These are phyloP conservation scores for Setaria viridis DNA, from an alignment of 202 grass and related monocot species.

Conservation along the genomic window DNA sequence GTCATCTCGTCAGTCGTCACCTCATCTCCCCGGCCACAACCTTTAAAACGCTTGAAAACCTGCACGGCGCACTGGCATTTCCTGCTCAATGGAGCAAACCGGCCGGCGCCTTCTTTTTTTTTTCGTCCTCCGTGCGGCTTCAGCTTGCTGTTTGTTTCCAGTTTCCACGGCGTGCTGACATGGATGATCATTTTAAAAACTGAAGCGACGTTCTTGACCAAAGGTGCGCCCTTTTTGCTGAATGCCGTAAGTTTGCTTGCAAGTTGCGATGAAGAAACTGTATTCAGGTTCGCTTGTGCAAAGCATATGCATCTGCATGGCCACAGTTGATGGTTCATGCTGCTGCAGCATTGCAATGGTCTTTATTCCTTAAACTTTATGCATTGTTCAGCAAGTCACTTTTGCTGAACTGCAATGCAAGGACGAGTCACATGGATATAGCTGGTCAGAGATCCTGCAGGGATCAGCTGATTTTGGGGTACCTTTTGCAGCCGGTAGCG, in stretches of 20 bases:
- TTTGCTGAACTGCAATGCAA: conserved; percentile 27
- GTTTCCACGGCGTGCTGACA: conserved; percentile 15
- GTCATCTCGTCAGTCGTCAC: conserved; percentile 3
- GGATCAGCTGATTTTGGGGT: background rate
- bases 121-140: conserved; percentile 17
- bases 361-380: background rate
- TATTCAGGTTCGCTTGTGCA: conserved; percentile 8
- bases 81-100: conserved; percentile 1
- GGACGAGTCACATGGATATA: conserved; percentile 12
- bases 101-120: background rate
- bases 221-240: background rate
- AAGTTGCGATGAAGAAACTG: conserved; percentile 25
- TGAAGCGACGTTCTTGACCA: background rate
- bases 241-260: background rate
- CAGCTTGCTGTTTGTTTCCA: conserved; percentile 1
- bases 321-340: background rate
- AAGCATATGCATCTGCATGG: background rate
- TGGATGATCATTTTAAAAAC: conserved; percentile 33
- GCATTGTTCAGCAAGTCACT: background rate
- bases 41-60: conserved; percentile 17
- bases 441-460: conserved; percentile 25
- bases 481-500: conserved; percentile 17
- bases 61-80: conserved; percentile 47
- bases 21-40: conserved; percentile 22
- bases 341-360: background rate